These are phyloP conservation scores for Macrophomina phaseolina DNA, from an alignment of 2,329 filamentous ascomycete species.

Conservation along the genomic window DNA sequence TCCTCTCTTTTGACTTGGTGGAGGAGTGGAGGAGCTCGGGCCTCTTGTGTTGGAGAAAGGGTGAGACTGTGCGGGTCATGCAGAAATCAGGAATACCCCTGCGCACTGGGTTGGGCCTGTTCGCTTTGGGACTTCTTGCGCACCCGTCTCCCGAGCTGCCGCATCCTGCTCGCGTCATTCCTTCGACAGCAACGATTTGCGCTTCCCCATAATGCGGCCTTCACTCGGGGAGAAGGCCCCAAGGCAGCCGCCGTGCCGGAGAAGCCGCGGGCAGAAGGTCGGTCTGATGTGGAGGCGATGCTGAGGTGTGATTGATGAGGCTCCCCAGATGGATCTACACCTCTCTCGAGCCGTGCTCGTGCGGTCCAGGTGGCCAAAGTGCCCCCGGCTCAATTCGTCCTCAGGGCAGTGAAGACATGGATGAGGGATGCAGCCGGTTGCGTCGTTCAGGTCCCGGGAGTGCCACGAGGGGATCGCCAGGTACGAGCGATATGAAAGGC, in stretches of 20 bases:
- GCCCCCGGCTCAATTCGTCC: conserved; percentile 8
- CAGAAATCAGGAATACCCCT: conserved; percentile 19
- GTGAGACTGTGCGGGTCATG: conserved; percentile 7
- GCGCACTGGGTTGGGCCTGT: neutral
- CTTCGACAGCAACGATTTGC: conserved; percentile 16
- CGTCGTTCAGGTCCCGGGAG: conserved; percentile 14
- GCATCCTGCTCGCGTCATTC: conserved; percentile 18
- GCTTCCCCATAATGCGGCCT: neutral
- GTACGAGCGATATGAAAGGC: conserved; percentile 26
- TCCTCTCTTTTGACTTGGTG: neutral
- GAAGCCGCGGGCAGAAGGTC: conserved; percentile 1
- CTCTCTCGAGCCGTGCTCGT: conserved; percentile 1
- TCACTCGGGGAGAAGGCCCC: conserved; percentile 13
- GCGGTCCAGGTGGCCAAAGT: conserved; percentile 14
- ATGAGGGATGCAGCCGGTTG: conserved; percentile 7
- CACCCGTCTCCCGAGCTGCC: conserved; percentile 13
- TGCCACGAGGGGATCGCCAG: conserved; percentile 28
- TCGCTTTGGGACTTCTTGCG: neutral
- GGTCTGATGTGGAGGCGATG: neutral
- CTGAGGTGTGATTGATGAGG: conserved; percentile 18
- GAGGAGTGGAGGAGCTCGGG: conserved; percentile 5
- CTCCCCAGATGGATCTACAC: conserved; percentile 23
- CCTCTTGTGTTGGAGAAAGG: neutral
- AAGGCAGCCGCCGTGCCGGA: conserved; percentile 15
- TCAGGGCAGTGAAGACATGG: conserved; percentile 20